Evolutionary conservation across 768 basidiomycete genomes (phyloP).

Genomic region (Tulasnella sp.): DNA sequence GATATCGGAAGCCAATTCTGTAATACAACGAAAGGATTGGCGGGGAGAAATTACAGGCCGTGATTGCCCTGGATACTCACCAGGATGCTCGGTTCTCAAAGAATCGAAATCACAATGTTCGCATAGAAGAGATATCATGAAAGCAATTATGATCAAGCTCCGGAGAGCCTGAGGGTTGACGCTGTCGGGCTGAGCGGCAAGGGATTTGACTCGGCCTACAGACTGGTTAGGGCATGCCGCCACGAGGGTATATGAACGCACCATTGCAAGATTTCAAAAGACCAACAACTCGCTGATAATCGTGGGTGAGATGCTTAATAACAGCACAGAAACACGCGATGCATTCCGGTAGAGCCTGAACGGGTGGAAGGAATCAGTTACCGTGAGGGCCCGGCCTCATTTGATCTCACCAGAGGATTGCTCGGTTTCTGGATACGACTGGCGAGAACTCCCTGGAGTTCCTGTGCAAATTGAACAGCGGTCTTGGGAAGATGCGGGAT

Average conservation of each 20-base stretch:
- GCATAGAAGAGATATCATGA: constrained; percentile 78
- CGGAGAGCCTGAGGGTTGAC: constrained; percentile 20
- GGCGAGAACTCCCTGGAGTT: constrained; percentile 65
- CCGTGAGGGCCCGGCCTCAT: too few relatives aligned
- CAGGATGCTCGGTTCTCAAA: constrained; percentile 56
- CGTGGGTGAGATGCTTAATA: constrained; percentile 79
- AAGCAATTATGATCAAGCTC: constrained; percentile 61
- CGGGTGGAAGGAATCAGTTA: not conserved
- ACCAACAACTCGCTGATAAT: constrained; percentile 70
- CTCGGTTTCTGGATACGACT: constrained; percentile 18
- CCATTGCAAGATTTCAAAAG: constrained; percentile 84
- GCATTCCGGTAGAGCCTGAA: constrained; percentile 79
- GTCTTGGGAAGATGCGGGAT: constrained; percentile 89
- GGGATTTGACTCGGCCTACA: constrained; percentile 15
- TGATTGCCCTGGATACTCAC: constrained; percentile 42
- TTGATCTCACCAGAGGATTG: constrained; percentile 41
- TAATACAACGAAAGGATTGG: not conserved
- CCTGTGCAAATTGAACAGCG: constrained; percentile 79
- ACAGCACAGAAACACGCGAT: constrained; percentile 90
- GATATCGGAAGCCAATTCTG: constrained; percentile 13
- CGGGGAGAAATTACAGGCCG: not conserved
- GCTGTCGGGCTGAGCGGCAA: constrained; percentile 8
- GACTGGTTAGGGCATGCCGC: not conserved
- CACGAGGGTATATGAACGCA: constrained; percentile 36
- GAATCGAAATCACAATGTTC: constrained; percentile 87